Base-by-base conservation (phyloP, 805 yeast species). In the Candida ulmi region DNA sequence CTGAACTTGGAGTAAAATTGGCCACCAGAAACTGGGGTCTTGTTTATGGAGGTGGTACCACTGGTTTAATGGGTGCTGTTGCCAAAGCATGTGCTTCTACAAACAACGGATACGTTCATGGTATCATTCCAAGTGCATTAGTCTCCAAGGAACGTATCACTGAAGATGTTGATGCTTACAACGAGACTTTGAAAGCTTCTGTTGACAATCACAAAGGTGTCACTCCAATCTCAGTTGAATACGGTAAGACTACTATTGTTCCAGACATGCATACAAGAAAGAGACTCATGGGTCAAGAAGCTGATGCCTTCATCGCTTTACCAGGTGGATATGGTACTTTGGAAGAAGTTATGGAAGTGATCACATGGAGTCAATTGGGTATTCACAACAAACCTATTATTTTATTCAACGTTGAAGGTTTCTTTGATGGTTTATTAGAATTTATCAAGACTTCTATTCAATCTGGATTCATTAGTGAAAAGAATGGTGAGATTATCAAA, bases 241-340 rank as follows among this genome's bases (percentile, higher is more conserved):
- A 83, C 56, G 95, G 95, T 27, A 73, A 75, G 51, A 83, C 95
- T 13, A 82, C 88, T 0, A 70, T 88, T 50, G 96, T 88, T 2
- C 71, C 75, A 38, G 95, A 86, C 55, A 88, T 88, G 95, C 96
- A 88, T 63, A 82, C 93, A 3, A 73, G 96, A 58, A 88, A 88
- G 68, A 72, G 80, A 58, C 52, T 83, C 68, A 88, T 88, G 96
- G 95, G 88, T 23, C 72, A 75, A 54, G 90, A 83, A 59, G 81
- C 91, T n/a, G 78, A 78, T 49, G 95, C 91, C 0, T 88, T 88
- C 61, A 76, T 88, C 33, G 95, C 95, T 0, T 71, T 88, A 65
- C 95, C 96, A 12, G 96, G 96, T 46, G 96, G 96, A 3, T 87
- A 79, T 58, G 96, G 96, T 37, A 87, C 95, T 8, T 63, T 86